Evolutionary conservation across 2,329 filamentous ascomycete genomes (phyloP).

Genomic region (Cladobotryum protrusum): DNA sequence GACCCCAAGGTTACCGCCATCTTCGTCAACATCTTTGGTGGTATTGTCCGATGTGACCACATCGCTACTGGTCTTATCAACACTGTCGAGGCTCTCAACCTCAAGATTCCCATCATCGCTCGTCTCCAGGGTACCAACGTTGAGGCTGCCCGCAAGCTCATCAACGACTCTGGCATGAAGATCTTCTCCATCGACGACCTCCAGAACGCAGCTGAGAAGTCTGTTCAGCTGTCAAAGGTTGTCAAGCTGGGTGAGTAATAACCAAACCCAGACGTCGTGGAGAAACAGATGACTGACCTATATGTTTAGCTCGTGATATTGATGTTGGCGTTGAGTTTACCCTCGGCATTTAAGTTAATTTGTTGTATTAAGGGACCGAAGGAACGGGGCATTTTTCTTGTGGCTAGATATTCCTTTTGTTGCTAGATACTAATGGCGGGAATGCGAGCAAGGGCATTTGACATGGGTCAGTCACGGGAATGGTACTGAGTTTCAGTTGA

Average conservation of each 20-base stretch:
- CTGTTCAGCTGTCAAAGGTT: conserved; percentile 97
- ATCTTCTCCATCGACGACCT: conserved; percentile 99
- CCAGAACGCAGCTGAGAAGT: conserved; percentile 94
- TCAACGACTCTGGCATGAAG: conserved; percentile 97
- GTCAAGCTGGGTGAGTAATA: conserved; percentile 83
- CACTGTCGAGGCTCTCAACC: conserved; percentile 89
- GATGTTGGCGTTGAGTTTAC: conserved; percentile 95
- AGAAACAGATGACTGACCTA: not conserved
- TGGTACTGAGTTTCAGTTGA: no score
- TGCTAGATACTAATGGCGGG: no score
- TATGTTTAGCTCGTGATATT: conserved; percentile 70
- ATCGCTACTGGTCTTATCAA: conserved; percentile 95
- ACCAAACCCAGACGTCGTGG: not conserved
- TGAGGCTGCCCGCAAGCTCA: conserved; percentile 83
- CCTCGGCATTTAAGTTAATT: conserved; percentile 70
- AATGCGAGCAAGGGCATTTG: no score
- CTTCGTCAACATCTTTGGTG: conserved; percentile 99
- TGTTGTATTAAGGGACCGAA: not conserved
- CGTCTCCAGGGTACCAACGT: conserved; percentile 98
- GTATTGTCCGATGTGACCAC: conserved; percentile 95
- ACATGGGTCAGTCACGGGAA: no score
- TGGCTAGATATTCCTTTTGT: no score
- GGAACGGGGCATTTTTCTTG: no score
- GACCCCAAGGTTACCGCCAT: conserved; percentile 97
- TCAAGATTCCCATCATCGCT: conserved; percentile 94